Evolutionary conservation across 495 filamentous ascomycete genomes (phyloP), one percentile per base, ranked within the genome.

Genomic region (Penicillium riverlandense): DNA sequence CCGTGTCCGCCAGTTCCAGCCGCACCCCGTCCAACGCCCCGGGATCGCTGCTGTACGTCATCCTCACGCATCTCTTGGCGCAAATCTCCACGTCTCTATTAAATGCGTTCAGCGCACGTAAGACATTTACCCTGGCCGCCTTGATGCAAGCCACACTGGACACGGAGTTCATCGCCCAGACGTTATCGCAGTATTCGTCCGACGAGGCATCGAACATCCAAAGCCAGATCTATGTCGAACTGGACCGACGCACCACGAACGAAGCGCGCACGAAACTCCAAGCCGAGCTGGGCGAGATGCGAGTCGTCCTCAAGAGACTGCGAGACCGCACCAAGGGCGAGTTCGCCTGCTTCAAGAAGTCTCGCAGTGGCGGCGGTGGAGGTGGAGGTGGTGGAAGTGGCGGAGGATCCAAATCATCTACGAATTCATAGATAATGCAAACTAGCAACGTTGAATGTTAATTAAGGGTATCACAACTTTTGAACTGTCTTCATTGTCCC

Each of bases 91-190:
- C 70, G 10, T 79, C 86, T 39, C 76, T 95, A 8, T 71, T 92
- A 6, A 71, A 77, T 11, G 78, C 83, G 0, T 88, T 95, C 67
- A 76, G 78, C 43, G 52, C 75, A 13, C 81, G 87, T 8, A 49
- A 73, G 7, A 67, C 69, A 29, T 97, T 88, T 67, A 69, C 76
- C 7, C 82, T 98, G 0, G 68, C 81, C n/a, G 80, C 81, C 7
- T 74, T 98, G 38, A 94, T 96, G 84, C 94, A 97, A 65, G 94
- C 94, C 2, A 97, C 94, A 0, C 75, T 98, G 6, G 92, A 98
- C 47, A 90, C 95, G 8, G 92, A 98, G 63, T 98, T 97, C 65
- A 82, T 96, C 31, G 87, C 89, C 6, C 94, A 97, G 70, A 96
- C 90, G 9, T 68, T 98, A 41, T 84, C 76, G 44, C 81, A 86